Conservation (phyloP, 2,329 filamentous ascomycete genomes). For the Aureobasidium sp. region DNA sequence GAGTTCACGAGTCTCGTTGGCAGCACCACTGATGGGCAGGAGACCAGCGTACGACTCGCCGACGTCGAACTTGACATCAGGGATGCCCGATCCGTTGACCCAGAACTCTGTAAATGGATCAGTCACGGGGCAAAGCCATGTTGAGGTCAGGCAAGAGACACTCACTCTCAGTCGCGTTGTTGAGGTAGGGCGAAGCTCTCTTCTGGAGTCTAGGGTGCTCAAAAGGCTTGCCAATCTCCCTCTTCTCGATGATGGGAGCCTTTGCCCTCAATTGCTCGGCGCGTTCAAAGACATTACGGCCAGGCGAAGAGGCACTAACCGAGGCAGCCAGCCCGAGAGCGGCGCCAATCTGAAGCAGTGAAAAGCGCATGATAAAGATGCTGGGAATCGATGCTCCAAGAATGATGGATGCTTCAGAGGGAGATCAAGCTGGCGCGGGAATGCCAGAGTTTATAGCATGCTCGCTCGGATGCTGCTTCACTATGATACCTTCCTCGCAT, state of each 20-base stretch:
- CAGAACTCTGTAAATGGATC: conserved; percentile 14
- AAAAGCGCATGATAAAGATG: conserved; percentile 9
- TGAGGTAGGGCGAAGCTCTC: conserved; percentile 15
- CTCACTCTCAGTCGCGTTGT: conserved; percentile 14
- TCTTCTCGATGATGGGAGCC: conserved; percentile 12
- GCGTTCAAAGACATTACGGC: conserved; percentile 11
- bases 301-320: conserved; percentile 5
- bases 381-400: neutral
- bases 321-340: conserved; percentile 11
- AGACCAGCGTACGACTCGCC: conserved; percentile 34
- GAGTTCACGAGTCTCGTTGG: conserved; percentile 24
- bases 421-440: neutral
- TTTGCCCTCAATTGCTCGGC: conserved; percentile 1
- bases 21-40: conserved; percentile 21
- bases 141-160: neutral
- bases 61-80: conserved; percentile 36
- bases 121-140: neutral
- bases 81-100: conserved; percentile 23
- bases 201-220: conserved; percentile 14
- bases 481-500: neutral
- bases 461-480: neutral
- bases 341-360: conserved; percentile 8
- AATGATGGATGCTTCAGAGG: neutral
- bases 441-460: conserved; percentile 1
- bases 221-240: conserved; percentile 11